Conservation (phyloP, 176 grass and related monocot species). For the Eleusine coracana region DNA sequence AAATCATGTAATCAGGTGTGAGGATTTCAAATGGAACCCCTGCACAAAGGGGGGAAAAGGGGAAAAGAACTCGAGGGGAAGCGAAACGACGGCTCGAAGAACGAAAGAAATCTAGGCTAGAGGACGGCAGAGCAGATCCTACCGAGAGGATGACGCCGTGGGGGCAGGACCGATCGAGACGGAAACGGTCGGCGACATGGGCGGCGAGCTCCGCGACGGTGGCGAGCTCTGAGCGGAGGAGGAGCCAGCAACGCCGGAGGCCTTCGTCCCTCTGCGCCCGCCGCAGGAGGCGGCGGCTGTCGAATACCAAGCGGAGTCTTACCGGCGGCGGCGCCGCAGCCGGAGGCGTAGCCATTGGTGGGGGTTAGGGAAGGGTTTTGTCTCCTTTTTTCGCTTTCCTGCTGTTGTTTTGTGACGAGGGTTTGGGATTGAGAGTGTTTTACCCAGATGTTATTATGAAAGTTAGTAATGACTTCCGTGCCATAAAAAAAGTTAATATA, state of each 20-base stretch:
- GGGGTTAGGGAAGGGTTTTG: slow-evolving; percentile 13
- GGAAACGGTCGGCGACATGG: slow-evolving; percentile 53
- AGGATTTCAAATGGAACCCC: background rate
- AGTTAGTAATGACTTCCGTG: too few relatives aligned
- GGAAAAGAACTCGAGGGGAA: background rate
- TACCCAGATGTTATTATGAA: too few relatives aligned
- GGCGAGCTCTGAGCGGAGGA: slow-evolving; percentile 57
- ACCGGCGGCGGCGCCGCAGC: slow-evolving; percentile 29
- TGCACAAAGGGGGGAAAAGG: background rate
- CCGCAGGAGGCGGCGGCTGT: slow-evolving; percentile 56
- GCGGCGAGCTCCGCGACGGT: slow-evolving; percentile 65
- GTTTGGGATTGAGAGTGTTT: too few relatives aligned
- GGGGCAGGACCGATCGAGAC: slow-evolving; percentile 53
- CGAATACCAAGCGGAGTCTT: slow-evolving; percentile 68
- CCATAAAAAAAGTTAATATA: too few relatives aligned
- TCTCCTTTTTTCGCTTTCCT: background rate
- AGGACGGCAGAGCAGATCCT: background rate
- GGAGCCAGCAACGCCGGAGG: slow-evolving; percentile 77
- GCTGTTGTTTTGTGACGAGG: background rate
- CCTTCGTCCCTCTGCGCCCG: slow-evolving; percentile 49
- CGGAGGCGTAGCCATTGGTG: slow-evolving; percentile 34
- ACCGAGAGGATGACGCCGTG: slow-evolving; percentile 61
- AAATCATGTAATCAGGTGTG: slow-evolving; percentile 9
- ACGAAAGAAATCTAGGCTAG: background rate
- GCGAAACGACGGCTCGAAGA: background rate